Base-by-base conservation (phyloP, 371 early-diverging fungal species). In the Mucor circinelloides region DNA sequence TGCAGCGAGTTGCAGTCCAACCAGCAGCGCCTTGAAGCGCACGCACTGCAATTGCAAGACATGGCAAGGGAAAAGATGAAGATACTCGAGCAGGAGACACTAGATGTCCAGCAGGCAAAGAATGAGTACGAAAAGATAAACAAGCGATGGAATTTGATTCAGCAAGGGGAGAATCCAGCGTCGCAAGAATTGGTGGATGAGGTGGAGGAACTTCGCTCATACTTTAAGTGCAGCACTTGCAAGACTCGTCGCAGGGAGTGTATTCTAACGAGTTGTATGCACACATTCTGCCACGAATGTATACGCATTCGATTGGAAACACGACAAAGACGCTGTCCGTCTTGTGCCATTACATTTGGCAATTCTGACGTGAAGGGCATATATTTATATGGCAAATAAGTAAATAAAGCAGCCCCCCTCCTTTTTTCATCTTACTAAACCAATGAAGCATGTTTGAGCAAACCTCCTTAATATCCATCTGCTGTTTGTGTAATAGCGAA, bases 211-310 rank as follows among this genome's bases (percentile, higher is more conserved):
- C 60, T 60, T 60, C 60, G 60, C 31, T 30, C 60, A 9, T 31
- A 60, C 44, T 60, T 60, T 7, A 44, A 44, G 7, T 60, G 60
- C 21, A 60, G 60, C 44, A 46, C 46, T 19, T 60, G 60, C 30
- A 60, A 60, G 31, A 60, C 60, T 8, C 60, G 60, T 46, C 27
- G 31, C 15, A 60, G 60, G 31, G 46, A 60, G 5, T 60, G 60
- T 21, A 60, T 60, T 3, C 17, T 60, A 28, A 19, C 31, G 3
- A 60, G 60, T n/a, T 60, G 60, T 30, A 46, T 44, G 19, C 60
- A 60, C n/a, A 60, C 60, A 2, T 60, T 60, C 28, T 60, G 60
- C n/a, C 27, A 60, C 28, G 60, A 60, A 30, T 60, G 60, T 44
- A 60, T 60, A 19, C 27, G 31, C n/a, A 60, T 28, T 60, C 60